phyloP scores from a whole-genome alignment of 164 flowering plant species.

The Magnolia changhungtana region DNA sequence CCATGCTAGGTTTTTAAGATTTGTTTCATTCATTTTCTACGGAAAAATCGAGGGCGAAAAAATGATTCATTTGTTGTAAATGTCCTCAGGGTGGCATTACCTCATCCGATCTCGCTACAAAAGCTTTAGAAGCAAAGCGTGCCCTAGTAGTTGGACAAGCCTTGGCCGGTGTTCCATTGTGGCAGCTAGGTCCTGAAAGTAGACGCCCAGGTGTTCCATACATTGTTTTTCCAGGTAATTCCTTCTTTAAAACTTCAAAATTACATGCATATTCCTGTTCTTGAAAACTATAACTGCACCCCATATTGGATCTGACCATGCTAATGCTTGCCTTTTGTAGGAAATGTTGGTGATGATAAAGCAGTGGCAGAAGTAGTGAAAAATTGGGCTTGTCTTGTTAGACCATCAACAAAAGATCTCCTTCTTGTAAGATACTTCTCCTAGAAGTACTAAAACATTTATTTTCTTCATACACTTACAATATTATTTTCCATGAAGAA shows the following conservation, averaged over 20 bases:
- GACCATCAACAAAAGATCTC: constrained; percentile 74
- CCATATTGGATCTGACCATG: background rate
- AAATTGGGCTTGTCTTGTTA: constrained; percentile 66
- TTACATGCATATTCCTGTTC: background rate
- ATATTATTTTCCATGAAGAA: constrained; percentile 39
- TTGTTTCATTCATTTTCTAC: background rate
- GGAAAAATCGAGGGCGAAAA: background rate
- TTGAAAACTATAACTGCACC: background rate
- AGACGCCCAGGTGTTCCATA: constrained; percentile 95
- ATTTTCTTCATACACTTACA: constrained; percentile 5
- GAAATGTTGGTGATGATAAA: constrained; percentile 84
- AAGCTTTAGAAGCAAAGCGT: constrained; percentile 80
- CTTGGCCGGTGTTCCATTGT: constrained; percentile 92
- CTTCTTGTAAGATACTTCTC: constrained; percentile 56
- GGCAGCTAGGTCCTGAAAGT: constrained; percentile 96
- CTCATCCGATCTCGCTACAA: constrained; percentile 96
- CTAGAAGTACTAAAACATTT: background rate
- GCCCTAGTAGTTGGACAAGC: constrained; percentile 95
- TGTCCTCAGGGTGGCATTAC: constrained; percentile 87
- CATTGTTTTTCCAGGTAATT: constrained; percentile 92
- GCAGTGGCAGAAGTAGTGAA: constrained; percentile 89
- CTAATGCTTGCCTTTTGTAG: constrained; percentile 28
- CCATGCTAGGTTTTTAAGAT: background rate
- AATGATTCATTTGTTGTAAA: background rate
- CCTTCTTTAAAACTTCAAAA: background rate